Evolutionary conservation across 2,329 filamentous ascomycete genomes (phyloP).

Genomic region (Pseudocercospora vitis): DNA sequence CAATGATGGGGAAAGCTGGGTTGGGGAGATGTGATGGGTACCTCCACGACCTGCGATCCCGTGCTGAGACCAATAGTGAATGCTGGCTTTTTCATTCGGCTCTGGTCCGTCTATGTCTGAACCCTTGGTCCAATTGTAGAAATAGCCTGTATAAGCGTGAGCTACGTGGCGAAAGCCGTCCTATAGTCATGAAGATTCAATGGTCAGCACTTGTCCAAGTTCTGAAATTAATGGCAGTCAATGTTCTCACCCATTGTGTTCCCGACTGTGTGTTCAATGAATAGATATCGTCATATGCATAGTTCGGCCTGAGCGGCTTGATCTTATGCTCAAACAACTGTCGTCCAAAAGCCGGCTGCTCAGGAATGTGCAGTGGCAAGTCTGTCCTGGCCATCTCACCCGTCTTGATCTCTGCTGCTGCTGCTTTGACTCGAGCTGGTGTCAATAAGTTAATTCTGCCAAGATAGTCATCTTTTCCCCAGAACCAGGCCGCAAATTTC

Average conservation of each 20-base stretch:
- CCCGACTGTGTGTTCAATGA: constrained; percentile 47
- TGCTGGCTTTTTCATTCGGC: constrained; percentile 46
- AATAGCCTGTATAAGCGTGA: constrained; percentile 41
- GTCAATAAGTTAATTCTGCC: constrained; percentile 59
- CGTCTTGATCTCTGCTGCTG: constrained; percentile 54
- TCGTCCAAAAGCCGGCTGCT: constrained; percentile 55
- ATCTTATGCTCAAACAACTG: constrained; percentile 57
- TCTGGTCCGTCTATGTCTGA: constrained; percentile 43
- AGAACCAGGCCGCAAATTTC: constrained; percentile 59
- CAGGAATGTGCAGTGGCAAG: constrained; percentile 54
- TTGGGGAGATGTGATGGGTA: background rate
- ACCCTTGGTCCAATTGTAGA: constrained; percentile 46
- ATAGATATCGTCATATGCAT: constrained; percentile 47
- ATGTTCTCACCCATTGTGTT: constrained; percentile 41
- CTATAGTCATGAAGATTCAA: no score
- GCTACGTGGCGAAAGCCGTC: constrained; percentile 50
- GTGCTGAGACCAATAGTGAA: constrained; percentile 49
- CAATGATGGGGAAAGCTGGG: background rate
- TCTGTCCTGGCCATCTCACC: constrained; percentile 59
- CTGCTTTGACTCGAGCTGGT: constrained; percentile 54
- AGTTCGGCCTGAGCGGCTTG: constrained; percentile 42
- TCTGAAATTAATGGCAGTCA: background rate
- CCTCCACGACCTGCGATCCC: constrained; percentile 47
- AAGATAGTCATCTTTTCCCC: constrained; percentile 58
- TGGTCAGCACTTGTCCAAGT: no score